Evolutionary conservation across 208 protist species (phyloP).

Genomic region (Willaertia magna): DNA sequence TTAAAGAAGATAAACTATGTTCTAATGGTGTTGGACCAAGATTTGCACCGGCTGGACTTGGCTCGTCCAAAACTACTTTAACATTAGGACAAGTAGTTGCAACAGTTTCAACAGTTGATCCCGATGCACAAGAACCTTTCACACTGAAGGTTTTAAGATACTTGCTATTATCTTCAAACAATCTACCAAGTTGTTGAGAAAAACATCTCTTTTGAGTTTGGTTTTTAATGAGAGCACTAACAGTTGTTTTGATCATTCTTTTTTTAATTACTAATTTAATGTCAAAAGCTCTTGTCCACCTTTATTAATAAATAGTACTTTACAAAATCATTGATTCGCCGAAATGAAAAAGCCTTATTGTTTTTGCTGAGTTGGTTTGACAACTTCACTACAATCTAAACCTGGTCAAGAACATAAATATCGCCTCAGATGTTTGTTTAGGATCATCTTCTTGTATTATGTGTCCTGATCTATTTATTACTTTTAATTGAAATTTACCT

Average conservation of each 20-base stretch:
- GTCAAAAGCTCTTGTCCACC: no score
- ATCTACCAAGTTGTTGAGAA: not conserved
- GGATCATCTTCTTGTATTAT: constrained; percentile 76
- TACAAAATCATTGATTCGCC: no score
- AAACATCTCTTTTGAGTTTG: no score
- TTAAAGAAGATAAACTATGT: not conserved
- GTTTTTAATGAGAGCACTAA: no score
- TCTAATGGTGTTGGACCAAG: not conserved
- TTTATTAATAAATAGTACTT: no score
- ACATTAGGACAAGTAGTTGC: not conserved
- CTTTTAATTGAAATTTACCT: constrained; percentile 76
- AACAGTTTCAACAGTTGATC: not conserved
- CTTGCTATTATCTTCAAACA: not conserved
- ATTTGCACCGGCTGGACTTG: not conserved
- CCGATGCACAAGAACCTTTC: not conserved
- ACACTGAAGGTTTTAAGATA: not conserved
- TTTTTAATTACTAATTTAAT: no score
- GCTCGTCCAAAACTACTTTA: not conserved
- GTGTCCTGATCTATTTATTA: constrained; percentile 62
- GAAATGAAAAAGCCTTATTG: no score
- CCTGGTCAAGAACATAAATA: not conserved
- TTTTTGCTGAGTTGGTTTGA: no score
- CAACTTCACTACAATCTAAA: not conserved
- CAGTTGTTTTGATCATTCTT: no score
- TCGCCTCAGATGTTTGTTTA: constrained; percentile 22